Percentiles rank a stretch among this genome's conserved stretches.
Evolutionary conservation across 352 stramenopile genomes (phyloP).

Genomic region (Blastocystis sp.): DNA sequence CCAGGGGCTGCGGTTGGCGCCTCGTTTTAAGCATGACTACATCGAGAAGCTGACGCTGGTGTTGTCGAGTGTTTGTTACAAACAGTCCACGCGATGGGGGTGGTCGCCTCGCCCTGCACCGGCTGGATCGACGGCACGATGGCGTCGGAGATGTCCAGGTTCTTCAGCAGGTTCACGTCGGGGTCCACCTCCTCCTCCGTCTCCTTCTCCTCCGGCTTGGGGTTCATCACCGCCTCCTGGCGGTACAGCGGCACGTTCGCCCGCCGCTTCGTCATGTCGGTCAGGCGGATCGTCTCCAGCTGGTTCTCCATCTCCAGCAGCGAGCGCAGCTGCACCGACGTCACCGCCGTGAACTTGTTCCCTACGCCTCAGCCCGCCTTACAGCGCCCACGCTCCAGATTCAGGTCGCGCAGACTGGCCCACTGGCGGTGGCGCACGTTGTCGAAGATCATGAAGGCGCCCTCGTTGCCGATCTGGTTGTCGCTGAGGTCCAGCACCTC

Average conservation of each 20-base stretch:
- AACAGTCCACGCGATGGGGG: constrained; percentile 29
- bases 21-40: constrained; percentile 28
- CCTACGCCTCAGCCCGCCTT: not conserved
- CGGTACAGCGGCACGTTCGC: constrained; percentile 36
- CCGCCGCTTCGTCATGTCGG: constrained; percentile 54
- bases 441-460: constrained; percentile 74
- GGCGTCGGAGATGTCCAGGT: not conserved
- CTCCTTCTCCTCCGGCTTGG: not conserved
- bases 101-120: not conserved
- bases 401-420: constrained; percentile 19
- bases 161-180: not conserved
- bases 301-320: constrained; percentile 67
- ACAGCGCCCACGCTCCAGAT: not conserved
- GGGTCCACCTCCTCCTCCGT: not conserved
- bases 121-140: not conserved
- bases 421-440: constrained; percentile 50
- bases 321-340: constrained; percentile 51
- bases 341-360: constrained; percentile 62
- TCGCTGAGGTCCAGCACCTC: constrained; percentile 76
- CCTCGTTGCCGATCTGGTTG: constrained; percentile 75
- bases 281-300: constrained; percentile 63
- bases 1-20: constrained; percentile 26
- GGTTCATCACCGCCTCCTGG: not conserved
- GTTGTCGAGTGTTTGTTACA: constrained; percentile 36
- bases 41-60: constrained; percentile 47